A percentile compares a stretch with the other conserved stretches of the same genome.
phyloP scores from a whole-genome alignment of 768 basidiomycete genomes.

The Leccinum disarticulatum region DNA sequence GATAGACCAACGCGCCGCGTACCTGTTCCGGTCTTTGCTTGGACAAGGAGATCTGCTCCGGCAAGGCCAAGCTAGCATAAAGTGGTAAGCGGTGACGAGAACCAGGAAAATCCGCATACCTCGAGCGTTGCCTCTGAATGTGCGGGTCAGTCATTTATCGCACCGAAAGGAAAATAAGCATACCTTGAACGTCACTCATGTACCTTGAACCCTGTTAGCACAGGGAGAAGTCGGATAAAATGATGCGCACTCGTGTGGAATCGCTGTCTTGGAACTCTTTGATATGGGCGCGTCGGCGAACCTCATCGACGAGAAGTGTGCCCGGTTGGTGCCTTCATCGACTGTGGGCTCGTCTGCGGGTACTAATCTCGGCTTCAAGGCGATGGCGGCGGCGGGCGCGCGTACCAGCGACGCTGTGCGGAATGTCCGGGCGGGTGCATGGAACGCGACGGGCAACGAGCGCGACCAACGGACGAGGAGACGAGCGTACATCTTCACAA shows the following conservation, averaged over 20 bases:
- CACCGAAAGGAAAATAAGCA: slow-evolving; percentile 6
- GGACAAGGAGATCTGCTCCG: slow-evolving; percentile 47
- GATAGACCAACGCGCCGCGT: slow-evolving; percentile 19
- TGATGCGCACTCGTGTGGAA: slow-evolving; percentile 42
- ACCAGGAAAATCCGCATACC: slow-evolving; percentile 17
- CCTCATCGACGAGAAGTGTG: slow-evolving; percentile 29
- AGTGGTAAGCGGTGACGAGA: slow-evolving; percentile 3
- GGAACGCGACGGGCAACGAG: slow-evolving; percentile 10
- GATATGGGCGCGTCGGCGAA: slow-evolving; percentile 39
- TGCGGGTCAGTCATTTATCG: neutral
- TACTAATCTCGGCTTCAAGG: slow-evolving; percentile 10
- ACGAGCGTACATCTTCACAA: slow-evolving; percentile 22
- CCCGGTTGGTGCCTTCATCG: slow-evolving; percentile 20
- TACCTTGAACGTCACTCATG: slow-evolving; percentile 50
- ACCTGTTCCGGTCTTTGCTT: slow-evolving; percentile 64
- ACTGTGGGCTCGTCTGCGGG: slow-evolving; percentile 9
- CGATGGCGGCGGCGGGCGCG: slow-evolving; percentile 10
- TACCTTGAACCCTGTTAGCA: slow-evolving; percentile 33
- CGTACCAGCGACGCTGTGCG: slow-evolving; percentile 9
- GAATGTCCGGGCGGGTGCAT: slow-evolving; percentile 16
- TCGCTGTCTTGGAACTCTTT: slow-evolving; percentile 38
- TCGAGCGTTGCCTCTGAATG: slow-evolving; percentile 41
- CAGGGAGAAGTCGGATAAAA: slow-evolving; percentile 11
- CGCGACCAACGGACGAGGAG: slow-evolving; percentile 26
- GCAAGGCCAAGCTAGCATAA: slow-evolving; percentile 36